These are phyloP conservation scores for Aspergillus sparsus DNA, from an alignment of 495 filamentous ascomycete species.

Conservation along the genomic window DNA sequence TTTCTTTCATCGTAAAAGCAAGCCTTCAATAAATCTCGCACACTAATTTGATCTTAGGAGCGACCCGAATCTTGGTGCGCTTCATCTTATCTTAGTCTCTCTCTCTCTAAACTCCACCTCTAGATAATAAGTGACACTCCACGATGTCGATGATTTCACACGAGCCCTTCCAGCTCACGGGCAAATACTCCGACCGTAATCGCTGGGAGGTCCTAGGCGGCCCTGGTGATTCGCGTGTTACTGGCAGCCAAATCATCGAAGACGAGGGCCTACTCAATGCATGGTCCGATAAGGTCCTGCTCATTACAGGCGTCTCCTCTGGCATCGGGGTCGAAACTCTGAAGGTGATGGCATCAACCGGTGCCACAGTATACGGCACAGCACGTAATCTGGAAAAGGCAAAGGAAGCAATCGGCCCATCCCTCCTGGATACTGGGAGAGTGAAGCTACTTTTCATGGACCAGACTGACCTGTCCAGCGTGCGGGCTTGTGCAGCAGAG, in stretches of 20 bases:
- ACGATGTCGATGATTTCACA: conserved; percentile 6
- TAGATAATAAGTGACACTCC: not conserved
- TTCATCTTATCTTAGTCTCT: not conserved
- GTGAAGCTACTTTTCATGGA: conserved; percentile 45
- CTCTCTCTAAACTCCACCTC: not conserved
- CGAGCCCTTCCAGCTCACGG: conserved; percentile 7
- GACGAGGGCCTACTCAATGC: conserved; percentile 36
- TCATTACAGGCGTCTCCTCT: conserved; percentile 70
- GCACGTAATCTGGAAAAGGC: conserved; percentile 49
- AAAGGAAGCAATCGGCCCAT: conserved; percentile 30
- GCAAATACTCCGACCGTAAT: conserved; percentile 1
- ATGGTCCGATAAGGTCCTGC: conserved; percentile 54
- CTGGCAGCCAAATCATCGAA: conserved; percentile 46
- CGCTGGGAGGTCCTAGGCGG: conserved; percentile 29
- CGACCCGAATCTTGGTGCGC: not conserved
- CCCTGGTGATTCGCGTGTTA: conserved; percentile 50
- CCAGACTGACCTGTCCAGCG: conserved; percentile 43
- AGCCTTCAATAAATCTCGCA: not conserved
- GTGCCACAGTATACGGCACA: conserved; percentile 49
- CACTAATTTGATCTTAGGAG: not conserved
- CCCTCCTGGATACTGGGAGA: conserved; percentile 28
- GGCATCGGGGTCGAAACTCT: conserved; percentile 56
- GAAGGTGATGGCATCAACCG: conserved; percentile 46
- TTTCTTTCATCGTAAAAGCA: not conserved
- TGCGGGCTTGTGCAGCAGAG: conserved; percentile 44